These are phyloP conservation scores for Geotrichum armillariae DNA, from an alignment of 1,139 yeast species.

Conservation along the genomic window DNA sequence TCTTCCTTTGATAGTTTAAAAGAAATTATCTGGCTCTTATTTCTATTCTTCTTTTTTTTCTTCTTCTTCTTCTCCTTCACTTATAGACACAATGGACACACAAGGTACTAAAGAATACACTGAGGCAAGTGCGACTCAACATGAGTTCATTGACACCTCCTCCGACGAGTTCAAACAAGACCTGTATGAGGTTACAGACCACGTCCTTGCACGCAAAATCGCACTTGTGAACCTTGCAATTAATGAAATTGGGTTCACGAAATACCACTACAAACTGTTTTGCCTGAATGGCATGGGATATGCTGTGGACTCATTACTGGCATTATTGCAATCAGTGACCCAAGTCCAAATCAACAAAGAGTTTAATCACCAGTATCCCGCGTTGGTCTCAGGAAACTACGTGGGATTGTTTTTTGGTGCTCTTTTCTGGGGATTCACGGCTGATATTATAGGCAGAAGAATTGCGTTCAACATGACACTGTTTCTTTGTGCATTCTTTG, in stretches of 20 bases:
- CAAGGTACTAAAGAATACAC: no score
- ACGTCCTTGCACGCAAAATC: constrained; percentile 28
- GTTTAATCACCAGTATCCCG: constrained; percentile 31
- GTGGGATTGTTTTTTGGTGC: constrained; percentile 59
- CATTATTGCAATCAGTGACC: constrained; percentile 48
- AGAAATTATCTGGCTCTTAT: no score
- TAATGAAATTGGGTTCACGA: constrained; percentile 34
- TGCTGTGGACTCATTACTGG: constrained; percentile 60
- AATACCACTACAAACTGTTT: constrained; percentile 34
- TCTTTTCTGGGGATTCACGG: constrained; percentile 53
- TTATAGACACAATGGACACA: no score
- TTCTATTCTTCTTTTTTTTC: no score
- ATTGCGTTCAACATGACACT: constrained; percentile 56
- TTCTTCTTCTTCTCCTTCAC: no score
- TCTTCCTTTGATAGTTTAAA: no score
- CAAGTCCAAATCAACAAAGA: constrained; percentile 33
- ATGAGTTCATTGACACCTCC: not conserved
- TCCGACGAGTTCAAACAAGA: constrained; percentile 14
- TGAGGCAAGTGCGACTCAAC: no score
- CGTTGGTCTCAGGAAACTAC: constrained; percentile 46
- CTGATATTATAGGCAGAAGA: constrained; percentile 49
- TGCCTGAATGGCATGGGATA: constrained; percentile 56
- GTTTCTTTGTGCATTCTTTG: constrained; percentile 51
- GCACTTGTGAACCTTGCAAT: constrained; percentile 35
- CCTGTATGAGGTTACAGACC: constrained; percentile 25